Conservation (phyloP, 495 filamentous ascomycete species). For the Penicillium chermesinum region DNA sequence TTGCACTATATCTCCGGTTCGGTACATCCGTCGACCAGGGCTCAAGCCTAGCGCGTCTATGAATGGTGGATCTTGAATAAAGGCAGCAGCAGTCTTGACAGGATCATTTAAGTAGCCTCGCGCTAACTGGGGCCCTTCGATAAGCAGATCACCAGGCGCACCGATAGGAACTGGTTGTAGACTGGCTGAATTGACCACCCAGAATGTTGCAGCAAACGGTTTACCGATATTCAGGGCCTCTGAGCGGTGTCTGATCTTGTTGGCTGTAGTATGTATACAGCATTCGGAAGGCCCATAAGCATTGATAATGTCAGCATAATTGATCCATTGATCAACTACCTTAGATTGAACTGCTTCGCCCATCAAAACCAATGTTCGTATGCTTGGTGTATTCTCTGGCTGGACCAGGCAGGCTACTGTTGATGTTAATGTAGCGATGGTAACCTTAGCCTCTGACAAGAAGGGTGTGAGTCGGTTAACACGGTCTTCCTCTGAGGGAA, state of each 20-base stretch:
- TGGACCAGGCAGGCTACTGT: not conserved
- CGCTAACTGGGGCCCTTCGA: constrained; percentile 50
- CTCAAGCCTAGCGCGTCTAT: not conserved
- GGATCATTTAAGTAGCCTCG: constrained; percentile 46
- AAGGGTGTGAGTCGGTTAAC: no score
- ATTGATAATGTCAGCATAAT: constrained; percentile 6
- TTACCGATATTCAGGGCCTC: not conserved
- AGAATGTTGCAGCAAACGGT: constrained; percentile 8
- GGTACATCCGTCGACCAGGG: constrained; percentile 19
- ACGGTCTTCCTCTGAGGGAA: constrained; percentile 1
- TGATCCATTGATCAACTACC: not conserved
- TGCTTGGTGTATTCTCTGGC: not conserved
- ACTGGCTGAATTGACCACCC: constrained; percentile 48
- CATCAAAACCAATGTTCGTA: constrained; percentile 14
- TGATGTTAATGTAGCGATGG: no score
- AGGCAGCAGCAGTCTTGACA: constrained; percentile 38
- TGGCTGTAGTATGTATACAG: not conserved
- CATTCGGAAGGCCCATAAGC: constrained; percentile 15
- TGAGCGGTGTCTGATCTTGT: not conserved
- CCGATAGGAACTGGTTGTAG: constrained; percentile 47
- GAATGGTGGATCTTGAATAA: constrained; percentile 24
- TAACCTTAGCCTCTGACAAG: no score
- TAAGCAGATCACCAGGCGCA: constrained; percentile 48
- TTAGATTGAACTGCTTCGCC: constrained; percentile 37
- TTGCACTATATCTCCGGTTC: constrained; percentile 24